Evolutionary conservation across 371 early-diverging fungal genomes (phyloP), one percentile per base, ranked within the genome.

Genomic region (Haplosporangium sp.): DNA sequence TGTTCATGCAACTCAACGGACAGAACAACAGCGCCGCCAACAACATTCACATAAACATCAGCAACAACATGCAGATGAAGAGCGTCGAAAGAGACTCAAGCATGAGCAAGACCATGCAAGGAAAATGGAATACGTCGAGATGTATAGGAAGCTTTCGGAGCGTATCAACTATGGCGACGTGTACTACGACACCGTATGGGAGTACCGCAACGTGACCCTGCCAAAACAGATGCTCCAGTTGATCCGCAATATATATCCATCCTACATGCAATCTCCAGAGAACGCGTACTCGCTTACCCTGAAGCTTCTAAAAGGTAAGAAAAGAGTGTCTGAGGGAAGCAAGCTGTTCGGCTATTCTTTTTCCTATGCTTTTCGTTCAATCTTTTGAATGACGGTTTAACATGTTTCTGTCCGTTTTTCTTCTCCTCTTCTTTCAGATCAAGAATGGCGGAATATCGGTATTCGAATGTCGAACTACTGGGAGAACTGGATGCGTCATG

Each of bases 131-230:
- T n/a, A 14, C 20, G 0, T 45, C 54, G 23, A 54, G 59, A 56
- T 57, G 21, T 56, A 52, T 45, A 29, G 43, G 12, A 2, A 13
- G 8, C 21, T 60, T 10, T 9, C 16, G 18, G 50, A 59, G 0
- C 58, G 53, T 20, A 74, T 68, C 52, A 45, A 51, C 10, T 77
- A 77, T 29, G 79, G 65, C 2, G 60, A 53, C 12, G 29, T 63
- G 5, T 68, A 72, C 36, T 36, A 41, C 29, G 77, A 76, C 18
- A 51, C 59, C 18, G 46, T 21, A 36, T 64, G 64, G 43, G 65
- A 71, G 50, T 77, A 67, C 40, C 68, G 79, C n/a, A 63, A 67
- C 60, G 72, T 77, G 48, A 62, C 57, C 10, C 45, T 77, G n/a
- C 72, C 72, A n/a, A 77, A 77, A 59, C 7, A 21, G 8, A 38